phyloP scores from a whole-genome alignment of 2,329 filamentous ascomycete species.

The Xylariales sp. region DNA sequence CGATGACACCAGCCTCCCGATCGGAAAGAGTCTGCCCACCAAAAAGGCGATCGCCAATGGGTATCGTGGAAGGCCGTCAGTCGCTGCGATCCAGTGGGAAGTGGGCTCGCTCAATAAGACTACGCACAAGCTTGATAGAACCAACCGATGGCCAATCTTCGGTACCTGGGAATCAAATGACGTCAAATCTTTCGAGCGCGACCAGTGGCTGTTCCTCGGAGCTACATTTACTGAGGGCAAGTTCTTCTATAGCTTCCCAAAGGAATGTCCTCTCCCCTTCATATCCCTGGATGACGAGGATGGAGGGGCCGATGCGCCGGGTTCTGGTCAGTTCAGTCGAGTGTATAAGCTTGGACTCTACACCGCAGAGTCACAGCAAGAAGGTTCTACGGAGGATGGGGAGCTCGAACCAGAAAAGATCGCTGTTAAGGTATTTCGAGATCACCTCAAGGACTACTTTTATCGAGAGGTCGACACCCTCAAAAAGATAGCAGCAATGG shows the following conservation, averaged over 20 bases:
- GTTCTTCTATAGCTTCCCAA: neutral
- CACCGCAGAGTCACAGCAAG: neutral
- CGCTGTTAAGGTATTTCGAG: constrained; percentile 1
- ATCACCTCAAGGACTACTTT: neutral
- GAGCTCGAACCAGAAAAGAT: neutral
- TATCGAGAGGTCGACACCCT: neutral
- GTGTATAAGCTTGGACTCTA: neutral
- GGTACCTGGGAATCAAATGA: neutral
- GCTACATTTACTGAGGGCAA: neutral
- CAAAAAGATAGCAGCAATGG: neutral
- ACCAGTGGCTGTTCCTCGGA: neutral
- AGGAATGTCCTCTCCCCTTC: neutral
- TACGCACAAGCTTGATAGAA: neutral
- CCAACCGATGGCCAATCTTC: neutral
- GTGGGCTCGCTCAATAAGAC: neutral
- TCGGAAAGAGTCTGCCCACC: too few species aligned
- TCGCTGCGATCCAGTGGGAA: too few species aligned
- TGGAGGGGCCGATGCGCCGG: neutral
- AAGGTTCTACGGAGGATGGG: neutral
- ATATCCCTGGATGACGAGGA: neutral
- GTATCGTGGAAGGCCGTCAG: too few species aligned
- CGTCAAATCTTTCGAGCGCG: neutral
- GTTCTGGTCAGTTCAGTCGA: neutral
- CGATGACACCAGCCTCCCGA: too few species aligned
- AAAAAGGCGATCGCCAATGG: too few species aligned